Base-by-base conservation (phyloP, 2,329 filamentous ascomycete genomes). In the Penicillium aurantiogriseum region DNA sequence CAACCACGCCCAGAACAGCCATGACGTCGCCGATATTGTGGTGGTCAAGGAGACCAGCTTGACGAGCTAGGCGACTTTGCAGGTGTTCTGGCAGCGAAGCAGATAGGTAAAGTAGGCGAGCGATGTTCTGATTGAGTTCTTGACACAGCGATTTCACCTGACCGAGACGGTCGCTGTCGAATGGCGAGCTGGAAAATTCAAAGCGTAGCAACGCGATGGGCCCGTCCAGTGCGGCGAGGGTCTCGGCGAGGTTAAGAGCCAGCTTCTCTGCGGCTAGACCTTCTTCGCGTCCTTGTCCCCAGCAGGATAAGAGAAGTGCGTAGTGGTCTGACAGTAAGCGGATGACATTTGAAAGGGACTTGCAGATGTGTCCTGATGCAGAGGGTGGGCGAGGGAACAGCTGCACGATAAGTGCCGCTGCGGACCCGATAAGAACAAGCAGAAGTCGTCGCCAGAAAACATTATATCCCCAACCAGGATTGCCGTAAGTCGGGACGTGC, bases 11-110 rank as follows among this genome's bases (percentile, higher is more conserved):
- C 0, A 83, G 63, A 2, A 82, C 79, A 1, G 79, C 78, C 81
- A 83, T 83, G 50, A 81, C 61, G 29, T 82, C 80, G 4, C 77
- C 79, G 10, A 83, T 77, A n/a, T 70, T 70, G 1, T 70, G 67
- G 17, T 81, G 75, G 31, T 80, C 76, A 0, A 77, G 63, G 1
- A 81, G 65, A 1, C 80, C 80, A 0, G 71, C 69, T 0, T 70
- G 65, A 0, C 62, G 69, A 0, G 72, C 68, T 0, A 83, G 69
- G 0, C 77, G 74, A 2, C 67, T 62, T 42, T 79, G 79, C 2
- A 80, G 70, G 0, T 75, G 63, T 2, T 68, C 64, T 0, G 81
- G 76, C 0, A 78, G 60, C 0, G 68, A 68, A 0, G 64, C 65
- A 0, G 73, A 73, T 4, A 75, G 63, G 4, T 65, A 62, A 5